Evolutionary conservation across 768 basidiomycete genomes (phyloP), one percentile per base, ranked within the genome.

Genomic region (Russula griseocarnosa): DNA sequence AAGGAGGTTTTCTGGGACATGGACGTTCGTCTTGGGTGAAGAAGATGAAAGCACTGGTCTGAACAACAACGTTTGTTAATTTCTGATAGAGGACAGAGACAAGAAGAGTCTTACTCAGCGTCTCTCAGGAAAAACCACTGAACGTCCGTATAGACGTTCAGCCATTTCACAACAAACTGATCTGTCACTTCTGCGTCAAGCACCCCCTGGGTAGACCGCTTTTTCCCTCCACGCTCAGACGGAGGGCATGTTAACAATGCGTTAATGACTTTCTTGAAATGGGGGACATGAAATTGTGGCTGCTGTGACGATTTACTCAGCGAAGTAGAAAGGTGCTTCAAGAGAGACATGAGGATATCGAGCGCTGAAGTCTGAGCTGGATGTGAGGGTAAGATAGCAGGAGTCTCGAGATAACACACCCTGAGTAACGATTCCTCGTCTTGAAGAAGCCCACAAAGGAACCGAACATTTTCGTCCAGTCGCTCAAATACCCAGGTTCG

Each of bases 111-210:
- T 63, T 73, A 89, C 92, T 79, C 82, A 60, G 88, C 79, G 70
- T 94, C 90, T 49, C 88, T 82, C 38, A 96, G 80, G 77, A 93
- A 94, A 77, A 89, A 91, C 90, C 90, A 95, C 63, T 93, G 83
- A 36, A 95, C 77, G 70, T 96, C 93, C 70, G 92, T 89, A 71
- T 90, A 71, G 14, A 88, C 83, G 67, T 84, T 86, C 69, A 92
- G 81, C 86, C 88, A 94, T 16, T 81, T 86, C 53, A 82, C 81
- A 59, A 86, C 76, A 69, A 93, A 92, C 13, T 79, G 74, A 49
- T 83, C 76, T 28, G 86, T 75, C 3, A 92, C 84, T 61, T 89
- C 87, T 5, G 78, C 58, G 60, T 86, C 82, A 46, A 73, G 69
- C 1, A 63, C 52, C 2, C 57, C 34, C 49, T 71, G 64, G 60